Conservation (phyloP, 2,329 filamentous ascomycete species). For the Parafenestella ontariensis region DNA sequence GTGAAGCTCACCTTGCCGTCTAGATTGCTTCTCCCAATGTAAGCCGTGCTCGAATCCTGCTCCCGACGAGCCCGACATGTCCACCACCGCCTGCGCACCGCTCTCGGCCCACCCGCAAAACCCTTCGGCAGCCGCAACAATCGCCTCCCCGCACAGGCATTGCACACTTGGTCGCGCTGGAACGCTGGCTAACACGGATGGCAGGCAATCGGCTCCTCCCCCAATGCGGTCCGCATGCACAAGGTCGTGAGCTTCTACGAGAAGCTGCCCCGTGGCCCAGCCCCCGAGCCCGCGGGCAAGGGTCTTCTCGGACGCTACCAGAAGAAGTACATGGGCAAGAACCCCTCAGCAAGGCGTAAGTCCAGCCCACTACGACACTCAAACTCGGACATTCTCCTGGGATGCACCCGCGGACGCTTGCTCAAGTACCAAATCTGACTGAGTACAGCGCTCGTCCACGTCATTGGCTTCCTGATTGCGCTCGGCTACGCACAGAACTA, state of each 20-base stretch:
- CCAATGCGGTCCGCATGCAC: slow-evolving; percentile 97
- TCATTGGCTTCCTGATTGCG: slow-evolving; percentile 76
- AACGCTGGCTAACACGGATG: slow-evolving; percentile 28
- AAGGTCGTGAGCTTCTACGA: slow-evolving; percentile 98
- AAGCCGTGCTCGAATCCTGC: slow-evolving; percentile 53
- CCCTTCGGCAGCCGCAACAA: slow-evolving; percentile 12
- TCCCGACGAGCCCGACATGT: slow-evolving; percentile 15
- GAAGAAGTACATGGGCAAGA: slow-evolving; percentile 89
- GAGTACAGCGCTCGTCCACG: slow-evolving; percentile 80
- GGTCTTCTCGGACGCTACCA: slow-evolving; percentile 90
- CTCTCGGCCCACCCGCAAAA: slow-evolving; percentile 23
- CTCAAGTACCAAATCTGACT: slow-evolving; percentile 19
- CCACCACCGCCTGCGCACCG: slow-evolving; percentile 8
- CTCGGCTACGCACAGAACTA: slow-evolving; percentile 97
- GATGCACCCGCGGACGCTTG: not conserved
- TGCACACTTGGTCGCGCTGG: not conserved
- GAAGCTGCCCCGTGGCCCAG: slow-evolving; percentile 91
- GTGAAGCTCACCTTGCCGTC: slow-evolving; percentile 48
- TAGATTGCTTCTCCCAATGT: slow-evolving; percentile 86
- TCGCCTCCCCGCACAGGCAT: not conserved
- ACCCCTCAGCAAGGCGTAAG: slow-evolving; percentile 86
- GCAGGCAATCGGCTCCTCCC: slow-evolving; percentile 91
- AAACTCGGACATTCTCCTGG: not conserved
- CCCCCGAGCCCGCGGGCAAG: slow-evolving; percentile 80
- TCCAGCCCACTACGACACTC: slow-evolving; percentile 9